Percentiles rank a stretch among this genome's conserved stretches.
Conservation (phyloP, 352 stramenopile genomes). For the Globisporangium paroecandrum region DNA sequence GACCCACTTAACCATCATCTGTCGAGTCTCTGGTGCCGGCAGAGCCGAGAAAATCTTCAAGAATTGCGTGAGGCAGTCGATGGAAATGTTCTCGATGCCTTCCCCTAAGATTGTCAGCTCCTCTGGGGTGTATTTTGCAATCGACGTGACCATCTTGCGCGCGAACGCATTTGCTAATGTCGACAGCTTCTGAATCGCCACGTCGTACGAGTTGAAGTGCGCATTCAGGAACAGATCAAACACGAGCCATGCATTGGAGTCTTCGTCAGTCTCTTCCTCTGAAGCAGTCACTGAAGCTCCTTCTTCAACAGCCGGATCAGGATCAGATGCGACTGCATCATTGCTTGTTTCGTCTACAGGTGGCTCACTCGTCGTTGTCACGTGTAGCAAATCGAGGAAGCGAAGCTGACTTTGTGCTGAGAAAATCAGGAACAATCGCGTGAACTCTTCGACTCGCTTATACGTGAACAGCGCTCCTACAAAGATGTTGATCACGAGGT, state of each 20-base stretch:
- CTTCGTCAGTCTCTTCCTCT: background rate
- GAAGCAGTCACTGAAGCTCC: background rate
- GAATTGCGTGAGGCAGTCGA: conserved; percentile 28
- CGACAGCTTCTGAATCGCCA: conserved; percentile 46
- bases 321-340: background rate
- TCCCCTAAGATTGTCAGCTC: conserved; percentile 38
- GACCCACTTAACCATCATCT: conserved; percentile 38
- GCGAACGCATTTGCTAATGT: conserved; percentile 23
- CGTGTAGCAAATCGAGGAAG: conserved; percentile 32
- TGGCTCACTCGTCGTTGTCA: conserved; percentile 3
- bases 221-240: conserved; percentile 51
- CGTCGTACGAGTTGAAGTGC: conserved; percentile 30
- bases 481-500: conserved; percentile 34
- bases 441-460: conserved; percentile 26
- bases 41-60: conserved; percentile 36
- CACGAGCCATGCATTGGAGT: conserved; percentile 16
- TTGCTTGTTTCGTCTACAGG: conserved; percentile 17
- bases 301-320: background rate
- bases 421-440: conserved; percentile 43
- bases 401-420: conserved; percentile 30
- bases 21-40: conserved; percentile 18
- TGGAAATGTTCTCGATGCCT: conserved; percentile 33
- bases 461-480: conserved; percentile 37
- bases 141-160: conserved; percentile 24
- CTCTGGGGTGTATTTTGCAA: conserved; percentile 26